Percentiles rank a stretch among this genome's conserved stretches.
These are phyloP conservation scores for Fagus crenata DNA, from an alignment of 306 rosid genomes.

Conservation along the genomic window DNA sequence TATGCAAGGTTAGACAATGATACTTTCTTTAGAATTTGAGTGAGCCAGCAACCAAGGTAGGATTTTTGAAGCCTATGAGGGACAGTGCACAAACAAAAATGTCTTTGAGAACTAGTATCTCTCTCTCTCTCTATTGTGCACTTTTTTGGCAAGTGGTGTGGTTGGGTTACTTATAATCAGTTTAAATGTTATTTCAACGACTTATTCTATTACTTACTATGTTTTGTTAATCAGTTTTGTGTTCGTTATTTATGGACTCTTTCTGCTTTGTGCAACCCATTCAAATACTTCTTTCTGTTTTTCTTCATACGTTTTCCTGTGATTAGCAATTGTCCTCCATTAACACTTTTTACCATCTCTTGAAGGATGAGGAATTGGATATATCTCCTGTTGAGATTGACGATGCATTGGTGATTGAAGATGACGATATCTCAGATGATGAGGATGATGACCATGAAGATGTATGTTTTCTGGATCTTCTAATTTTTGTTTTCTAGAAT, in stretches of 20 bases:
- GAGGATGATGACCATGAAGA: slow-evolving; percentile 97
- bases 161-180: not conserved
- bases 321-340: not conserved
- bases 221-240: not conserved
- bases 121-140: not conserved
- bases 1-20: not conserved
- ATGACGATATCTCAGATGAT: slow-evolving; percentile 94
- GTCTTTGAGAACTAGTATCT: not conserved
- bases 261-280: not conserved
- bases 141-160: not conserved
- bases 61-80: not conserved
- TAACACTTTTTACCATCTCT: slow-evolving; percentile 16
- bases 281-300: not conserved
- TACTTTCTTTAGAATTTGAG: not conserved
- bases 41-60: not conserved
- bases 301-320: not conserved
- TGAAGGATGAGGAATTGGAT: slow-evolving; percentile 89
- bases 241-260: not conserved
- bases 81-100: not conserved
- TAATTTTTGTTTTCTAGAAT: not conserved
- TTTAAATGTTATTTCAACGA: not conserved
- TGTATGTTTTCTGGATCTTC: slow-evolving; percentile 48
- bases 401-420: slow-evolving; percentile 93
- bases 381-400: slow-evolving; percentile 88
- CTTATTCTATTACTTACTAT: not conserved